A percentile compares a stretch with the other conserved stretches of the same genome.
Conservation (phyloP, 371 early-diverging fungal genomes). For the Chytridiales sp. region DNA sequence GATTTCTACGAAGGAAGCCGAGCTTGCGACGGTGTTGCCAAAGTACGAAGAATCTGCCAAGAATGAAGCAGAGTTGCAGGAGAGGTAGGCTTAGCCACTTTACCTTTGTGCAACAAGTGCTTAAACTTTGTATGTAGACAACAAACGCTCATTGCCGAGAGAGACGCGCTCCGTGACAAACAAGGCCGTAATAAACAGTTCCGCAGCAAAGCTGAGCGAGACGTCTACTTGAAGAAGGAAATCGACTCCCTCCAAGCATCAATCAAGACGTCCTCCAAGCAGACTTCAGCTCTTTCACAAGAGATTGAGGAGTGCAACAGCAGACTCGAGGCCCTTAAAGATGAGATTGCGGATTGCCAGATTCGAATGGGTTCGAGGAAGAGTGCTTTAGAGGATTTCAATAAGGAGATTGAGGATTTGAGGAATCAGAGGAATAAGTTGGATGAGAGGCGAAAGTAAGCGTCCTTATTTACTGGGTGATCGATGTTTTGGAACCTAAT, state of each 20-base stretch:
- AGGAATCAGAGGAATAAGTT: conserved; percentile 52
- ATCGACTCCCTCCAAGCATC: conserved; percentile 62
- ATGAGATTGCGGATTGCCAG: conserved; percentile 47
- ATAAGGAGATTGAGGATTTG: conserved; percentile 16
- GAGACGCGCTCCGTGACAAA: conserved; percentile 68
- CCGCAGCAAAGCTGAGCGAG: conserved; percentile 65
- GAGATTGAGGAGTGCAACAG: conserved; percentile 33
- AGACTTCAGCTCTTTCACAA: conserved; percentile 39
- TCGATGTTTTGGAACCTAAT: neutral
- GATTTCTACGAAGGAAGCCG: conserved; percentile 33
- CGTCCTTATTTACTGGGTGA: neutral
- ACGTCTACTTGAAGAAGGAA: conserved; percentile 70
- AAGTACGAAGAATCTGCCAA: conserved; percentile 50
- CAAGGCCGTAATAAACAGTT: conserved; percentile 83
- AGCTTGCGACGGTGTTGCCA: conserved; percentile 48
- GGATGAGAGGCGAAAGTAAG: conserved; percentile 73
- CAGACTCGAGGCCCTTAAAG: conserved; percentile 33
- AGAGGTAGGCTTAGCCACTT: conserved; percentile 44
- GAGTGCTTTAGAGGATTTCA: conserved; percentile 15
- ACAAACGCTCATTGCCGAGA: conserved; percentile 49
- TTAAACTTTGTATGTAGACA: conserved; percentile 33
- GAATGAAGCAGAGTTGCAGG: conserved; percentile 46
- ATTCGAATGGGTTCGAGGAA: conserved; percentile 42
- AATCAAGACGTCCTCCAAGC: conserved; percentile 50
- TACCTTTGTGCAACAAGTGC: neutral